These are phyloP conservation scores for Claviceps pusilla DNA, from an alignment of 2,329 filamentous ascomycete genomes.

Conservation along the genomic window DNA sequence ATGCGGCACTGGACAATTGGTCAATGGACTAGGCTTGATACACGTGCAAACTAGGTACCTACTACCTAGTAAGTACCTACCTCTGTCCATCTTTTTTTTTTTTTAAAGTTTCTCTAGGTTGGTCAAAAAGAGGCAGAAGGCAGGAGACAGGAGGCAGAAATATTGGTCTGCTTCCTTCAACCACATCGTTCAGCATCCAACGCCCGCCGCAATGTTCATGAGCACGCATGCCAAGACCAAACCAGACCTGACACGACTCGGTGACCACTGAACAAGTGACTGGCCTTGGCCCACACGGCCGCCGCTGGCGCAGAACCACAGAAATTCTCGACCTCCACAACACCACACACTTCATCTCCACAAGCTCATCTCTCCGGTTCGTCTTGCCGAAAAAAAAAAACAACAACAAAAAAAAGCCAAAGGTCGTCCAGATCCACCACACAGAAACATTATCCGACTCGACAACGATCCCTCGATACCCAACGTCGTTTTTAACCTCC, in stretches of 20 bases:
- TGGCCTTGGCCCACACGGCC: not conserved
- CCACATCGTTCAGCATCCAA: not conserved
- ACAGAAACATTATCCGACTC: conserved; percentile 1
- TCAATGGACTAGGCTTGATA: no score
- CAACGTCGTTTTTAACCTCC: not conserved
- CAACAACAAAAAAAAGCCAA: not conserved
- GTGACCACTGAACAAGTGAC: not conserved
- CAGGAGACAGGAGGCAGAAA: not conserved
- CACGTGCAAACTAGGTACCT: no score
- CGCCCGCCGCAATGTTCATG: no score
- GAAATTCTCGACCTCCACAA: conserved; percentile 4
- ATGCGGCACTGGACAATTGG: no score
- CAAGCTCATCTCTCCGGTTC: conserved; percentile 2
- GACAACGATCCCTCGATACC: not conserved
- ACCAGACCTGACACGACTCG: not conserved
- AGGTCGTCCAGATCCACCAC: conserved; percentile 1
- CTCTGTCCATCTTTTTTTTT: no score
- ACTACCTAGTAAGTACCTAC: no score
- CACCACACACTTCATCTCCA: conserved; percentile 1
- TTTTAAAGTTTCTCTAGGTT: no score
- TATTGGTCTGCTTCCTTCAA: not conserved
- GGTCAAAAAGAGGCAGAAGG: not conserved
- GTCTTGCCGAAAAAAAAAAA: not conserved
- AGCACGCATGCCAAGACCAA: not conserved
- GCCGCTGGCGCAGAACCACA: not conserved